Evolutionary conservation across 1,284 basidiomycete species (phyloP), one percentile per base, ranked within the genome.

Genomic region (Cutaneotrichosporon mucoides): DNA sequence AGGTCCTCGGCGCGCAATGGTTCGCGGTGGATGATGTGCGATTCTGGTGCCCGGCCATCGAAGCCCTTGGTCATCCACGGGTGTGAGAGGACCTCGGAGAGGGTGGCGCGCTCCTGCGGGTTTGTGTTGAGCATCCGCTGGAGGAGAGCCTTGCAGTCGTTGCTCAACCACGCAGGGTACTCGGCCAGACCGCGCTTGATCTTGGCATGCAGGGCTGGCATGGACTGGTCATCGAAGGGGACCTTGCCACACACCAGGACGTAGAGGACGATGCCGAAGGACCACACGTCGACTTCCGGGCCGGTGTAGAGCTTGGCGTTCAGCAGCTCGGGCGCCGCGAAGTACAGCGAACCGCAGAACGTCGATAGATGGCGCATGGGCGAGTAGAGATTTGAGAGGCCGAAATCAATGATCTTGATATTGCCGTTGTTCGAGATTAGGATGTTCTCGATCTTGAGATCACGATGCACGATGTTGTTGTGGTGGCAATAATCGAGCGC

Each of bases 341-440:
- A 99, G 80, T 99, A 99, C 15, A 99, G 82, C 1, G 91, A 96
- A 33, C 95, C 94, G 70, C 95, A 99, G 76, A 99, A 99, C 0
- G 96, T 99, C 35, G 88, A 86, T 1, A 99, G 85, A 72, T 95
- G 90, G 44, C 81, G 75, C 24, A 81, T 75, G 2, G 96, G 95
- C 66, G 95, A 88, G 76, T 88, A 98, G n/a, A 99, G 83, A 76
- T 99, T 99, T 35, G 93, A 97, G 9, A 99, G 83, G 47, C 95
- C 95, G 79, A 99, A 99, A 79, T 99, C 95, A 77, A 99, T 99
- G 64, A 99, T 98, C 82, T 99, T 99, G 84, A 98, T 97, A 79
- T 98, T 98, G 11, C 95, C 95, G 1, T 91, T 92, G 68, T 96
- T 93, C 2, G 93, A 97, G 69, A 99, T 98, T 71, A 99, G 88